These are phyloP conservation scores for Mucor sp. DNA, from an alignment of 371 early-diverging fungal genomes.

Conservation along the genomic window DNA sequence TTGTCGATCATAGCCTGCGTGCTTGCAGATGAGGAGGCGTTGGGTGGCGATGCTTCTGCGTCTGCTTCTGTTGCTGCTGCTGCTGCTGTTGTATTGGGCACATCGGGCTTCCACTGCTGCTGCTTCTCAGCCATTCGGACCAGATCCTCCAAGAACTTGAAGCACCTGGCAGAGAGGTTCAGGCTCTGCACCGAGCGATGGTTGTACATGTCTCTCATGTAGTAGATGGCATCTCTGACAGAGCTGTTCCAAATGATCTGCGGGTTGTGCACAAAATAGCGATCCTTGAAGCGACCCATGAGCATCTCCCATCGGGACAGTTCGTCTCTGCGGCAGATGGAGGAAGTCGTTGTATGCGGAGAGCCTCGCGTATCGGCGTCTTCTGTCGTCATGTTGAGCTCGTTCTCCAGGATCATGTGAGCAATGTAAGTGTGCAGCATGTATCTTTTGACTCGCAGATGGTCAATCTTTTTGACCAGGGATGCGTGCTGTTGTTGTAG, in stretches of 20 bases:
- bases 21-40: slow-evolving; percentile 9
- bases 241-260: slow-evolving; percentile 38
- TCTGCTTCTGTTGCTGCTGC: no score
- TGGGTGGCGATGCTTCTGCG: background rate
- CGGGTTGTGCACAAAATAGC: slow-evolving; percentile 33
- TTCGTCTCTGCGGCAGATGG: background rate
- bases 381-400: slow-evolving; percentile 5
- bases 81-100: background rate
- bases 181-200: slow-evolving; percentile 18
- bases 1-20: slow-evolving; percentile 54
- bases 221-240: slow-evolving; percentile 24
- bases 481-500: background rate
- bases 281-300: slow-evolving; percentile 27
- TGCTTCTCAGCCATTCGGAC: slow-evolving; percentile 29
- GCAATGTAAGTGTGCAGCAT: slow-evolving; percentile 19
- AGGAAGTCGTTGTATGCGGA: slow-evolving; percentile 3
- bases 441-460: slow-evolving; percentile 13
- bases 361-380: background rate
- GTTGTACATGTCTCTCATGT: slow-evolving; percentile 17
- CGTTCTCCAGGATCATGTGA: slow-evolving; percentile 17
- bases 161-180: slow-evolving; percentile 31
- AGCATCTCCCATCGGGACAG: slow-evolving; percentile 25
- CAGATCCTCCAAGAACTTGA: slow-evolving; percentile 32
- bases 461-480: slow-evolving; percentile 7
- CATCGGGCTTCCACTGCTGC: slow-evolving; percentile 24